These are phyloP conservation scores for Abelmoschus esculentus DNA, from an alignment of 345 rosid genomes.

Conservation along the genomic window DNA sequence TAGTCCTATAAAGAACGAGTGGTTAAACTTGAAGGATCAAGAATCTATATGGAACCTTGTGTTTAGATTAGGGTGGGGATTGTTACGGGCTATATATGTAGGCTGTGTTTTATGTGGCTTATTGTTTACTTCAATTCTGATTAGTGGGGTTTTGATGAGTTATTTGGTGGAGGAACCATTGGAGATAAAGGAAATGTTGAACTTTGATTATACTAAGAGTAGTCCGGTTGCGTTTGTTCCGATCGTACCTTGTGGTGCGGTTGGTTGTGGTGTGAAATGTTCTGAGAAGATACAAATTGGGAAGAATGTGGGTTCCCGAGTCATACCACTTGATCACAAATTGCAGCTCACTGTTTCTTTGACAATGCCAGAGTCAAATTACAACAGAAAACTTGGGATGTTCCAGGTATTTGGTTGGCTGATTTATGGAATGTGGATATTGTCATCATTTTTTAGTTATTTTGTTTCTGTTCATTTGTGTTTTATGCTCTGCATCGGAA, in stretches of 20 bases:
- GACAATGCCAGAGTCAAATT: constrained; percentile 72
- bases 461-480: neutral
- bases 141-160: constrained; percentile 50
- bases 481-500: neutral
- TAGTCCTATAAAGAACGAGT: constrained; percentile 26
- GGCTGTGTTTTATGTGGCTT: constrained; percentile 52
- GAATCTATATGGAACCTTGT: constrained; percentile 30
- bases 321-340: constrained; percentile 36
- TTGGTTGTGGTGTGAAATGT: constrained; percentile 39
- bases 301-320: constrained; percentile 16
- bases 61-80: constrained; percentile 52
- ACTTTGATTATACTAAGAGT: constrained; percentile 51
- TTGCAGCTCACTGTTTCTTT: constrained; percentile 36
- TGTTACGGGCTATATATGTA: constrained; percentile 65
- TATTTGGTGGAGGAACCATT: constrained; percentile 56
- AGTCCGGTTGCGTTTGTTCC: constrained; percentile 68
- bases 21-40: constrained; percentile 36
- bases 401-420: constrained; percentile 55
- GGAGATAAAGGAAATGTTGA: constrained; percentile 43
- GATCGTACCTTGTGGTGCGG: constrained; percentile 39
- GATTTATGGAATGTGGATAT: neutral
- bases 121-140: constrained; percentile 38
- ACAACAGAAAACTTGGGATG: constrained; percentile 73
- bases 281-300: constrained; percentile 29
- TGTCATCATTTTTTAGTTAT: neutral